These are phyloP conservation scores for Aspergillus avenaceus DNA, from an alignment of 495 filamentous ascomycete genomes.

Conservation along the genomic window DNA sequence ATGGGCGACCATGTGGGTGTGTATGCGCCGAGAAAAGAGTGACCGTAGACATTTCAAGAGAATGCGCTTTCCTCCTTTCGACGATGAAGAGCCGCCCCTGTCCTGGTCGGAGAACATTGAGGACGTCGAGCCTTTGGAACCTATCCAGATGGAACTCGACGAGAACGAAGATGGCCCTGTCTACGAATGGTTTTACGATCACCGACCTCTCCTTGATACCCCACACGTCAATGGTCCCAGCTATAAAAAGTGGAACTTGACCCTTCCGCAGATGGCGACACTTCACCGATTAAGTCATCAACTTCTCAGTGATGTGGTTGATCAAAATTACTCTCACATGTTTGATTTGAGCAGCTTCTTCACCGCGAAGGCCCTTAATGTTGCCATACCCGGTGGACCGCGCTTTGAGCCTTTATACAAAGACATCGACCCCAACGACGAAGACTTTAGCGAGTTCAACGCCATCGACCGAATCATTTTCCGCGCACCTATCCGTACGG, in stretches of 20 bases:
- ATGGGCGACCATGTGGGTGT: slow-evolving; percentile 99
- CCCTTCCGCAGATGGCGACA: slow-evolving; percentile 93
- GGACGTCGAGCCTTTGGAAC: slow-evolving; percentile 95
- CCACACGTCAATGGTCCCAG: slow-evolving; percentile 94
- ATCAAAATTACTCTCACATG: slow-evolving; percentile 97
- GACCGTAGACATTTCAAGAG: slow-evolving; percentile 95
- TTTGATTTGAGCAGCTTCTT: slow-evolving; percentile 94
- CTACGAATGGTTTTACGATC: slow-evolving; percentile 97
- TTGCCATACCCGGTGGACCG: slow-evolving; percentile 93
- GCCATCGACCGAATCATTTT: slow-evolving; percentile 99
- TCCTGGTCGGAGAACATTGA: slow-evolving; percentile 99
- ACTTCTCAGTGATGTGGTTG: slow-evolving; percentile 85
- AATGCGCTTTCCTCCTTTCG: slow-evolving; percentile 98
- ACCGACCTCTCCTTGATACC: slow-evolving; percentile 86
- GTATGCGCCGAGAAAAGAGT: slow-evolving; percentile 96
- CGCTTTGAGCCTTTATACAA: slow-evolving; percentile 98
- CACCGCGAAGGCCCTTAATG: slow-evolving; percentile 95
- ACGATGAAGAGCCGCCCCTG: slow-evolving; percentile 96
- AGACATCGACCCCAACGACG: slow-evolving; percentile 97
- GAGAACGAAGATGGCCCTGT: slow-evolving; percentile 91
- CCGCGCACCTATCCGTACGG: slow-evolving; percentile 89
- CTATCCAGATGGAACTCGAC: slow-evolving; percentile 98
- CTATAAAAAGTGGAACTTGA: slow-evolving; percentile 94
- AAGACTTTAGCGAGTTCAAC: slow-evolving; percentile 99
- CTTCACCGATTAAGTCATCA: slow-evolving; percentile 90